Evolutionary conservation across 1,284 basidiomycete species (phyloP).

Genomic region (Leccinum pachyderme): DNA sequence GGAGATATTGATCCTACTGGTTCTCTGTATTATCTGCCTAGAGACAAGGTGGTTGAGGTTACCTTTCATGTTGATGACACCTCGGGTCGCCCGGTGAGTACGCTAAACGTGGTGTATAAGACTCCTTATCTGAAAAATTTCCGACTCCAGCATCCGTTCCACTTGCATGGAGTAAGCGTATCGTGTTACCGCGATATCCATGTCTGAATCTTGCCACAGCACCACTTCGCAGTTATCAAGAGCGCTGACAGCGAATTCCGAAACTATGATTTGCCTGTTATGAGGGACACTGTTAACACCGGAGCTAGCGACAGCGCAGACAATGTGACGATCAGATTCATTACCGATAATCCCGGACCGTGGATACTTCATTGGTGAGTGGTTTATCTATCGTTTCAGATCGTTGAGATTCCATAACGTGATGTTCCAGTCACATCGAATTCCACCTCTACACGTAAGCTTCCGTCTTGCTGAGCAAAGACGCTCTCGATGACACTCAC

Average conservation of each 20-base stretch:
- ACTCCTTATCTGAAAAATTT: background rate
- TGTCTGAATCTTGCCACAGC: conserved; percentile 5
- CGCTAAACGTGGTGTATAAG: background rate
- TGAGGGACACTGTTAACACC: conserved; percentile 21
- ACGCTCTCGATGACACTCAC: background rate
- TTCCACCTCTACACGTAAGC: conserved; percentile 29
- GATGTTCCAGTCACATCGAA: conserved; percentile 23
- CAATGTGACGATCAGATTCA: conserved; percentile 23
- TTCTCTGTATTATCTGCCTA: conserved; percentile 38
- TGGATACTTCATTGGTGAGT: conserved; percentile 27
- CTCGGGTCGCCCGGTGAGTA: conserved; percentile 12
- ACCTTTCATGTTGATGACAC: conserved; percentile 14
- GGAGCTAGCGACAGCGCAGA: conserved; percentile 24
- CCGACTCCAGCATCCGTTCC: conserved; percentile 28
- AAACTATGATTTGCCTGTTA: conserved; percentile 28
- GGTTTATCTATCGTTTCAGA: background rate
- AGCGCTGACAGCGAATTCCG: conserved; percentile 16
- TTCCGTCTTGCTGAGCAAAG: too few relatives aligned
- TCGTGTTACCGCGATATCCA: background rate
- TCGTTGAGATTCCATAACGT: background rate
- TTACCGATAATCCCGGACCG: conserved; percentile 26
- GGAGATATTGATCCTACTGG: conserved; percentile 39
- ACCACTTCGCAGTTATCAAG: conserved; percentile 23
- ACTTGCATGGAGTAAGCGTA: conserved; percentile 30
- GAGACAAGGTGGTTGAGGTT: conserved; percentile 37